Conservation (phyloP, 2,329 filamentous ascomycete species). For the Colletotrichum tofieldiae region DNA sequence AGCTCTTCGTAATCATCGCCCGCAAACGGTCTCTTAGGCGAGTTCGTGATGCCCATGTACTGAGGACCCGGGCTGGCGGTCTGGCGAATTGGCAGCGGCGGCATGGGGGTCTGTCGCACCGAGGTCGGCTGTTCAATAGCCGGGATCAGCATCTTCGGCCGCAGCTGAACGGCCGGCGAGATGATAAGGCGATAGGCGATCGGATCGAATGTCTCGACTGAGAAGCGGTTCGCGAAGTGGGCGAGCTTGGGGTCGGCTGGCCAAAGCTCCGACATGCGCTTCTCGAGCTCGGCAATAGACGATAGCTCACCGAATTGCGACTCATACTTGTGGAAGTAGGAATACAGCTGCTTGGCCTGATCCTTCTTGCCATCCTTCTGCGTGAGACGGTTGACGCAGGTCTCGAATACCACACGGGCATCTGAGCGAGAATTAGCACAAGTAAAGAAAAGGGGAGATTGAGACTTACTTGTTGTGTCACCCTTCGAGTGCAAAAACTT, state of each 20-base stretch:
- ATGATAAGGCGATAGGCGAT: slow-evolving; percentile 86
- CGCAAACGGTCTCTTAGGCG: slow-evolving; percentile 74
- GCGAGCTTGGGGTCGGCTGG: slow-evolving; percentile 85
- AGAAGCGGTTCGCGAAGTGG: slow-evolving; percentile 84
- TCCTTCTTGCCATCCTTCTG: slow-evolving; percentile 80
- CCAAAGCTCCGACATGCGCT: slow-evolving; percentile 93
- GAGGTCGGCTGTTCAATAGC: slow-evolving; percentile 68
- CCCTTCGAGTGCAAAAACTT: slow-evolving; percentile 95
- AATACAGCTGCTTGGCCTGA: slow-evolving; percentile 88
- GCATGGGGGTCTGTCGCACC: slow-evolving; percentile 61
- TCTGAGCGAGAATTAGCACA: slow-evolving; percentile 66
- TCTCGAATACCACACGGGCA: slow-evolving; percentile 96
- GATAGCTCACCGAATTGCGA: slow-evolving; percentile 93
- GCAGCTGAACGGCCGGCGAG: slow-evolving; percentile 84
- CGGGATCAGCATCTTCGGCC: slow-evolving; percentile 71
- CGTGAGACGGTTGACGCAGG: slow-evolving; percentile 86
- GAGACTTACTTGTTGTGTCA: slow-evolving; percentile 87
- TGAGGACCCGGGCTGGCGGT: slow-evolving; percentile 64
- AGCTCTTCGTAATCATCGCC: slow-evolving; percentile 81
- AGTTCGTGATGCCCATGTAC: slow-evolving; percentile 64
- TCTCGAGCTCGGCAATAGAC: slow-evolving; percentile 92
- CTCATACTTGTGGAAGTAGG: slow-evolving; percentile 96
- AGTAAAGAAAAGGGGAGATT: no score
- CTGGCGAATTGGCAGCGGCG: slow-evolving; percentile 51
- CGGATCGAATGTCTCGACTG: slow-evolving; percentile 83